phyloP scores from a whole-genome alignment of 2,329 filamentous ascomycete species.

The Aspergillus amoenus region DNA sequence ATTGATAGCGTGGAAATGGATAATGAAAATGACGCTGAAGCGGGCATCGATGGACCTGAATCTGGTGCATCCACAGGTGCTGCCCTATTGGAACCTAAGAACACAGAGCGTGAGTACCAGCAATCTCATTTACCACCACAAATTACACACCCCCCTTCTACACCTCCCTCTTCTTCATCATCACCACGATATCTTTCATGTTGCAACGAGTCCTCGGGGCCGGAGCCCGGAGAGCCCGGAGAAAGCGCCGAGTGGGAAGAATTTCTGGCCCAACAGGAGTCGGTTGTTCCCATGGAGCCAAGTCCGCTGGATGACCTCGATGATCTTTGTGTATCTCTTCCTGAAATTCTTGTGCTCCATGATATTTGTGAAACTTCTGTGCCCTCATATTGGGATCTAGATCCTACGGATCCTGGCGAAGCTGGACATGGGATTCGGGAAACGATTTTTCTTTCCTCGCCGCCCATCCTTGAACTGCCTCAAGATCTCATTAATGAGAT shows the following conservation, averaged over 20 bases:
- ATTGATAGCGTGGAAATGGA: constrained; percentile 1
- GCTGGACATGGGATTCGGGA: neutral
- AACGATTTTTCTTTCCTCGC: neutral
- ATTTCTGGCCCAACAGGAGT: neutral
- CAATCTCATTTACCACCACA: neutral
- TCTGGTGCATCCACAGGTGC: neutral
- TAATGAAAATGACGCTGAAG: constrained; percentile 8
- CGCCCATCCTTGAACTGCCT: no score
- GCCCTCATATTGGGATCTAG: no score
- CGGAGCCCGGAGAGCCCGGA: neutral
- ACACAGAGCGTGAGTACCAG: constrained; percentile 16
- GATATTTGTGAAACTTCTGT: neutral
- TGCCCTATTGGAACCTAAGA: constrained; percentile 13
- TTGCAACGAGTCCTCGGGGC: neutral
- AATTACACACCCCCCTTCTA: neutral
- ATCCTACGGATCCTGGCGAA: no score
- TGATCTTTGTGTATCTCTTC: neutral
- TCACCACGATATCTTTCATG: neutral
- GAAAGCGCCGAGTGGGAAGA: neutral
- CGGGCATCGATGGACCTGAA: neutral
- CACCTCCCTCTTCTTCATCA: neutral
- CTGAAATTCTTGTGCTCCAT: neutral
- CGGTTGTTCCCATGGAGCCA: neutral
- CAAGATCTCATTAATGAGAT: neutral
- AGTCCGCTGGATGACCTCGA: neutral